These are phyloP conservation scores for Syzygium oleosum DNA, from an alignment of 345 rosid species.

Conservation along the genomic window DNA sequence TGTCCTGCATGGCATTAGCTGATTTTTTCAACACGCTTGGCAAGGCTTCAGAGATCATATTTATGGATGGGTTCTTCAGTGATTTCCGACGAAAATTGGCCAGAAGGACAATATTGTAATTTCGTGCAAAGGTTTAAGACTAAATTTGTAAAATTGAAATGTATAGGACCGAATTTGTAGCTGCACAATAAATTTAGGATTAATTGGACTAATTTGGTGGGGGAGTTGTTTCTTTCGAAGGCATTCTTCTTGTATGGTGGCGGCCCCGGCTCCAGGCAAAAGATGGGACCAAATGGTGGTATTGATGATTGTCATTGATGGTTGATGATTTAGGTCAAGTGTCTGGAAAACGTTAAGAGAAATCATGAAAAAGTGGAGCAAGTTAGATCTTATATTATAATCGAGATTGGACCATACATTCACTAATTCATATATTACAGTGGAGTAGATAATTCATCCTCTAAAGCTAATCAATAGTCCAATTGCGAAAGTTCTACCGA, in stretches of 20 bases:
- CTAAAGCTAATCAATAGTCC: neutral
- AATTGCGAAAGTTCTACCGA: neutral
- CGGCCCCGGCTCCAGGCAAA: neutral
- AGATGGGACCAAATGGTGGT: neutral
- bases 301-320: neutral
- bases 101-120: rapidly evolving
- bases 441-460: neutral
- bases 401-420: neutral
- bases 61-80: too few relatives aligned
- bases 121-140: rapidly evolving
- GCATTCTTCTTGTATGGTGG: neutral
- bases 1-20: neutral
- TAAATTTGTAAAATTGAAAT: rapidly evolving
- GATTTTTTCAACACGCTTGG: too few relatives aligned
- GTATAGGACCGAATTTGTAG: rapidly evolving
- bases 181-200: rapidly evolving
- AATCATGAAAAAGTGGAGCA: neutral
- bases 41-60: too few relatives aligned
- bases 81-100: neutral
- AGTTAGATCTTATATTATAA: neutral
- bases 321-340: neutral
- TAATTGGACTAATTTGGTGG: neutral
- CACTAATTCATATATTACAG: neutral
- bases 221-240: neutral
- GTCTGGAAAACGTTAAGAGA: neutral